Evolutionary conservation across 768 basidiomycete species (phyloP).

Genomic region (Mycena olivaceomarginata): DNA sequence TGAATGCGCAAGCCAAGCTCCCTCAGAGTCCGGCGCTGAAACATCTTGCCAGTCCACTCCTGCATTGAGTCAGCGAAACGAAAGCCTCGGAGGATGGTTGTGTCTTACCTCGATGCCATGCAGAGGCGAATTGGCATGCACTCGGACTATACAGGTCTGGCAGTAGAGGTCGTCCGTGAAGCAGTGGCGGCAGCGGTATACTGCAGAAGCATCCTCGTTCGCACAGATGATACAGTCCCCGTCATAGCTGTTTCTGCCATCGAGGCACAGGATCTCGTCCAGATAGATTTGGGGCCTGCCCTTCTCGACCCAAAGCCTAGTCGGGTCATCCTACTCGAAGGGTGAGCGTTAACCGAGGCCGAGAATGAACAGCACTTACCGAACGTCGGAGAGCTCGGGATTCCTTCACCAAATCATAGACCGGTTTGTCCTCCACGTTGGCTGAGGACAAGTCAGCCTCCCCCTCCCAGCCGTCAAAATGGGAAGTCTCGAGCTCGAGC

Average conservation of each 20-base stretch:
- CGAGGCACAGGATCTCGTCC: slow-evolving; percentile 7
- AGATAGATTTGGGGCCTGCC: slow-evolving; percentile 19
- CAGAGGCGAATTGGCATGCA: slow-evolving; percentile 35
- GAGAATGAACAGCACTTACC: background rate
- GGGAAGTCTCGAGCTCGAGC: background rate
- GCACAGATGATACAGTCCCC: slow-evolving; percentile 8
- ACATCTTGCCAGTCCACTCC: slow-evolving; percentile 41
- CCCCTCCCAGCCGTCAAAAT: background rate
- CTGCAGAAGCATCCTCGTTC: background rate
- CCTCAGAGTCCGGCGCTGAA: slow-evolving; percentile 34
- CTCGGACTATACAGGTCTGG: slow-evolving; percentile 33
- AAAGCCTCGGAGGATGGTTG: background rate
- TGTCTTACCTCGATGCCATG: slow-evolving; percentile 41
- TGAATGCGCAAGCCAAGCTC: slow-evolving; percentile 44
- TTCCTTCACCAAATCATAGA: slow-evolving; percentile 13
- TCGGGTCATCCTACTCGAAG: background rate
- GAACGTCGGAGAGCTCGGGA: background rate
- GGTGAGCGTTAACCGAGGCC: too few species aligned
- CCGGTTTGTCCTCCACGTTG: background rate
- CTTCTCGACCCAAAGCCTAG: background rate
- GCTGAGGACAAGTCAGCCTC: background rate
- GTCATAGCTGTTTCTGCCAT: slow-evolving; percentile 1
- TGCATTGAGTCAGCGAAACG: background rate
- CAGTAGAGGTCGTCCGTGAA: slow-evolving; percentile 39
- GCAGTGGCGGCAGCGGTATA: slow-evolving; percentile 43